Evolutionary conservation across 257 asterid genomes (phyloP), one percentile per base, ranked within the genome.

Genomic region (Solanum pennellii): DNA sequence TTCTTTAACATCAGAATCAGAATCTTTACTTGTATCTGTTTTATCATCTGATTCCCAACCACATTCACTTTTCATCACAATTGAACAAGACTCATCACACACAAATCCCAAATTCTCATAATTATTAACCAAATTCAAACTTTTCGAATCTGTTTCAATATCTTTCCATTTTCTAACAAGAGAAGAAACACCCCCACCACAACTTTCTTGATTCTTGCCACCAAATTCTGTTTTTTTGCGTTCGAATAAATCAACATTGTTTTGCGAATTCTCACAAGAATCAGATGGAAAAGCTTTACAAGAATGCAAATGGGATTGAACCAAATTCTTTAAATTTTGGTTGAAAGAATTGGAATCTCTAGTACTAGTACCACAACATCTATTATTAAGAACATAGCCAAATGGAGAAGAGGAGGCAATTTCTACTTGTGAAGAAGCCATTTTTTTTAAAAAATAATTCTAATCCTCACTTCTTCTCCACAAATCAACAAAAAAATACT

Each of bases 131-230:
- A 59, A 25, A 82, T 44, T 42, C 79, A 39, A 23, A 87, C 83
- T 56, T 84, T 89, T 90, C 4, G 92, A 86, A 41, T 86, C 94
- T 1, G 94, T 91, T 93, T 93, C 98, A 76, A 93, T 92, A 42
- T 90, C 93, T 87, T 89, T 91, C 98, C 98, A 96, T 89, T 93
- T 94, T 86, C 88, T 95, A 31, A 96, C 94, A 45, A 96, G 94
- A 49, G 97, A 94, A 21, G 99, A 95, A 11, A 96, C 98, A 23
- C 95, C 97, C 2, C 94, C 92, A 31, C 94, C 92, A 37, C 20
- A 60, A 77, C 44, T 86, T 60, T 88, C 77, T 71, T 52, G 13
- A 68, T 86, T 90, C 80, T 72, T 84, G 16, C 31, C 71, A n/a
- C 16, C 33, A 72, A 84, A 87, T 83, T 88, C 93, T 5, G 97